Conservation (phyloP, 2,329 filamentous ascomycete species). For the Xylariomycetidae sp. region DNA sequence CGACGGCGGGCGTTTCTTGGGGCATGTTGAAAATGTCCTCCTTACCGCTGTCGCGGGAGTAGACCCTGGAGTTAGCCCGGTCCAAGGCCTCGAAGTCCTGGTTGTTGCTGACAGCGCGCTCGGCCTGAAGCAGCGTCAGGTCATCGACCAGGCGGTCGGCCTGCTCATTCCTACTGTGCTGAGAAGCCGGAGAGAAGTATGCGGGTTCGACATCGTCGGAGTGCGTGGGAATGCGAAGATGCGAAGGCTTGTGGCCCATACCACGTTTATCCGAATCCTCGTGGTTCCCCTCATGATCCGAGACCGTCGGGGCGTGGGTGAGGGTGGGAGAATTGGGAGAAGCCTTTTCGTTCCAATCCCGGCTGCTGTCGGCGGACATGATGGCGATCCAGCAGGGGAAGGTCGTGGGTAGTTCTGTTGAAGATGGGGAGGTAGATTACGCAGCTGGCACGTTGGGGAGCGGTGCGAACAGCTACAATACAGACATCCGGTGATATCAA, state of each 20-base stretch:
- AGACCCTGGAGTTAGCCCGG: slow-evolving; percentile 16
- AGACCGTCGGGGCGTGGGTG: slow-evolving; percentile 16
- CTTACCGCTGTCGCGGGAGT: slow-evolving; percentile 15
- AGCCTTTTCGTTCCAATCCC: no score
- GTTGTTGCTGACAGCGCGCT: slow-evolving; percentile 23
- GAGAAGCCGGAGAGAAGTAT: slow-evolving; percentile 18
- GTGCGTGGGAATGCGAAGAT: slow-evolving; percentile 17
- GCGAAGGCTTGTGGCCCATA: slow-evolving; percentile 7
- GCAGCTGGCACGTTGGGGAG: no score
- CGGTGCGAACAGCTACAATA: no score
- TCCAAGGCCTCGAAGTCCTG: slow-evolving; percentile 16
- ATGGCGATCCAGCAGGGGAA: no score
- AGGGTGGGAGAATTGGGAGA: slow-evolving; percentile 12
- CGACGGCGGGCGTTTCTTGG: slow-evolving; percentile 9
- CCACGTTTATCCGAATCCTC: slow-evolving; percentile 9
- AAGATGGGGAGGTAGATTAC: no score
- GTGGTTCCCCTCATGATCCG: slow-evolving; percentile 11
- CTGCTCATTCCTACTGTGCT: slow-evolving; percentile 22
- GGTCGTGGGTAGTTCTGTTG: no score
- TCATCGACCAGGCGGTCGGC: slow-evolving; percentile 24
- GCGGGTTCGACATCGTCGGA: slow-evolving; percentile 7
- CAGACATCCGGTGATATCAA: no score
- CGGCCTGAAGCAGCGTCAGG: slow-evolving; percentile 25
- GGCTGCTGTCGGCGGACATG: no score
- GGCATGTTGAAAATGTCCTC: slow-evolving; percentile 27